Conservation (phyloP, 1,284 basidiomycete genomes). For the Microbotryum scabiosae region DNA sequence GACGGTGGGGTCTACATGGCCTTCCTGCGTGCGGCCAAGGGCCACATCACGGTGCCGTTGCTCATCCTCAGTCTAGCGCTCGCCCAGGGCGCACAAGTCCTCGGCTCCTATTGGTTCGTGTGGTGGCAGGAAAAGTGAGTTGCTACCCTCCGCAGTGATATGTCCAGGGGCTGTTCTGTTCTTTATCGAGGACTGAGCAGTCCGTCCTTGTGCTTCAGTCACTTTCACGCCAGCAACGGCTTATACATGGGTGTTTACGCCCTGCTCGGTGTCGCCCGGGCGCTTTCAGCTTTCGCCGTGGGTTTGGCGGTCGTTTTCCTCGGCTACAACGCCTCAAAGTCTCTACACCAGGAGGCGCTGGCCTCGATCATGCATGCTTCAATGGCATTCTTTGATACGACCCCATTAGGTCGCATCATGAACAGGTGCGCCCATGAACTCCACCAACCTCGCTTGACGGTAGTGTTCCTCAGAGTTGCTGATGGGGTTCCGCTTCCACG, state of each 20-base stretch:
- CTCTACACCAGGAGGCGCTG: conserved; percentile 48
- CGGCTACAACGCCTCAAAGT: conserved; percentile 31
- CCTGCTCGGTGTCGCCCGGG: conserved; percentile 50
- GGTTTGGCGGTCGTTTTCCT: conserved; percentile 32
- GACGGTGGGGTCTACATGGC: conserved; percentile 51
- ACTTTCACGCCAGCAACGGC: conserved; percentile 25
- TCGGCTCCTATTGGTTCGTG: conserved; percentile 42
- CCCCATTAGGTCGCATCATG: conserved; percentile 75
- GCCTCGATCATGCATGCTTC: conserved; percentile 59
- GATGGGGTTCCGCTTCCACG: too few relatives aligned
- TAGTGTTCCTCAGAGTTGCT: conserved; percentile 33
- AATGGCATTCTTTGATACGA: conserved; percentile 70
- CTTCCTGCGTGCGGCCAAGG: conserved; percentile 59
- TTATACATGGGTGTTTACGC: conserved; percentile 69
- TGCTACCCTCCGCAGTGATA: conserved; percentile 21
- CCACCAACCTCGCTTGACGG: conserved; percentile 10
- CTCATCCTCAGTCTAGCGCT: conserved; percentile 51
- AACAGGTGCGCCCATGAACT: conserved; percentile 46
- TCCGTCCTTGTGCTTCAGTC: conserved; percentile 34
- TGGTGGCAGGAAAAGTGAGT: conserved; percentile 38
- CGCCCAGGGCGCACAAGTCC: conserved; percentile 55
- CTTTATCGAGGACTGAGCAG: not conserved
- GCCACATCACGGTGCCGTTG: conserved; percentile 51
- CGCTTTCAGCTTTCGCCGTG: conserved; percentile 54
- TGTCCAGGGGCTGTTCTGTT: conserved; percentile 9